Percentiles rank a stretch among this genome's conserved stretches.
These are phyloP conservation scores for Hericium erinaceus DNA, from an alignment of 768 basidiomycete species.

Conservation along the genomic window DNA sequence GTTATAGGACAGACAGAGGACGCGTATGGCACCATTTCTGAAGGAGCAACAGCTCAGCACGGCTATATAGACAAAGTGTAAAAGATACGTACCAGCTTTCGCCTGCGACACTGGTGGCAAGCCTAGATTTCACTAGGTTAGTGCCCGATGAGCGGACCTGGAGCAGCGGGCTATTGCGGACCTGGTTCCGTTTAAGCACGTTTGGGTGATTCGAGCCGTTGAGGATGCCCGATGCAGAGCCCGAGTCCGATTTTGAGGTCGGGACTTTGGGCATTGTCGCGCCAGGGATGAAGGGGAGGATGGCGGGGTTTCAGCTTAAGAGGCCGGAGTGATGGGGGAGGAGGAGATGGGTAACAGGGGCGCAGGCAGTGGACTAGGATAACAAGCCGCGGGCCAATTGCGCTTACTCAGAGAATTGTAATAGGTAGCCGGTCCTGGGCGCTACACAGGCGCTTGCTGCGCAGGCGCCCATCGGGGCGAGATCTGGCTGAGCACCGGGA, in stretches of 20 bases:
- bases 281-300: background rate
- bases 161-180: constrained; percentile 7
- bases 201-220: constrained; percentile 11
- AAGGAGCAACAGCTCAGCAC: background rate
- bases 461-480: no score
- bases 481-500: no score
- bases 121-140: constrained; percentile 17
- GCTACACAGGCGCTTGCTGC: background rate
- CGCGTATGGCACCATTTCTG: constrained; percentile 19
- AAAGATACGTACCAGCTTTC: constrained; percentile 49
- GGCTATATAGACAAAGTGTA: background rate
- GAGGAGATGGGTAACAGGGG: background rate
- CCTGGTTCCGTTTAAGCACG: constrained; percentile 24
- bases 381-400: background rate
- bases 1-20: background rate
- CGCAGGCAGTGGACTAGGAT: background rate
- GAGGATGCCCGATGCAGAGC: constrained; percentile 6
- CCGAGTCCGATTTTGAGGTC: constrained; percentile 8
- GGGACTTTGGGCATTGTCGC: constrained; percentile 9
- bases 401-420: no score
- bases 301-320: background rate
- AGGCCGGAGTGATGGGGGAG: background rate
- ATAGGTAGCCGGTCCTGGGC: background rate
- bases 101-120: constrained; percentile 55
- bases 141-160: background rate